Conservation (phyloP, 1,284 basidiomycete genomes). For the Tilletia walkeri region DNA sequence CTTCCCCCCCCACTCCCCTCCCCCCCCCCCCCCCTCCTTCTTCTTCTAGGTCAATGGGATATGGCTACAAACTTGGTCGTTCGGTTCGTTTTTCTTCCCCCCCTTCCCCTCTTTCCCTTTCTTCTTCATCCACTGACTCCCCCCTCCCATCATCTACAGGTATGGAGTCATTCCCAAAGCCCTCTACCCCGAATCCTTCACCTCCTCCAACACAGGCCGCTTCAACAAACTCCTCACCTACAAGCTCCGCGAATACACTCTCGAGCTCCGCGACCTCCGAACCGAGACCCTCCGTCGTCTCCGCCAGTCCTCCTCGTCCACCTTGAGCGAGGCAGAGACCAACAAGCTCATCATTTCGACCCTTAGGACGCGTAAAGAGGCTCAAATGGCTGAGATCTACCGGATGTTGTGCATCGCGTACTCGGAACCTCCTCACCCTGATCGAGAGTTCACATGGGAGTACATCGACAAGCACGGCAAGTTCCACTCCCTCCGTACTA, state of each 20-base stretch:
- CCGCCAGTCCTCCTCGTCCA: slow-evolving; percentile 50
- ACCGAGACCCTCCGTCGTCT: slow-evolving; percentile 47
- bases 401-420: slow-evolving; percentile 80
- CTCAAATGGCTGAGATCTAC: slow-evolving; percentile 79
- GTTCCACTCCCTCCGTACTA: slow-evolving; percentile 70
- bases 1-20: slow-evolving; percentile 7
- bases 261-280: slow-evolving; percentile 72
- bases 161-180: slow-evolving; percentile 60
- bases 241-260: slow-evolving; percentile 84
- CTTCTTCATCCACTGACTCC: neutral
- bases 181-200: slow-evolving; percentile 80
- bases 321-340: slow-evolving; percentile 24
- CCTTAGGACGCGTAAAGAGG: slow-evolving; percentile 69
- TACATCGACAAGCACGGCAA: slow-evolving; percentile 75
- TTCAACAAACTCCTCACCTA: slow-evolving; percentile 78
- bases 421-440: slow-evolving; percentile 56
- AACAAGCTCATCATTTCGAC: slow-evolving; percentile 35
- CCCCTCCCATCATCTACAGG: slow-evolving; percentile 21
- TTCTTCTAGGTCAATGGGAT: slow-evolving; percentile 59
- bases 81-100: too few species aligned
- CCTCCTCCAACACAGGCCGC: slow-evolving; percentile 71
- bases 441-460: slow-evolving; percentile 42
- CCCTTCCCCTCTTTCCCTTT: too few species aligned
- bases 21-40: neutral
- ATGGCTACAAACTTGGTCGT: slow-evolving; percentile 77